These are phyloP conservation scores for Saccharomycopsis hybrid DNA, from an alignment of 1,139 yeast species.

Conservation along the genomic window DNA sequence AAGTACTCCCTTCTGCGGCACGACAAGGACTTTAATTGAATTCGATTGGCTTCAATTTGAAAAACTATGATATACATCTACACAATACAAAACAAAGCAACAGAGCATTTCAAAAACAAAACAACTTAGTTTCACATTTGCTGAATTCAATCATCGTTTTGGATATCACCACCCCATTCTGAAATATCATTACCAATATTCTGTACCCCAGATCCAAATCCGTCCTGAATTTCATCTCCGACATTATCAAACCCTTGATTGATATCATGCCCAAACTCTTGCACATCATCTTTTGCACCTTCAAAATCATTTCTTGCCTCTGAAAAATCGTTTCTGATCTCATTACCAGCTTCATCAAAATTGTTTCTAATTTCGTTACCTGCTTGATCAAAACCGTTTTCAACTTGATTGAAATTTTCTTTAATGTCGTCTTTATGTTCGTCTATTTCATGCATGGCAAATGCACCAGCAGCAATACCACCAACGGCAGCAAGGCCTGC, in stretches of 20 bases:
- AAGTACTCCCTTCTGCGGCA: too few species aligned
- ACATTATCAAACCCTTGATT: conserved; percentile 17
- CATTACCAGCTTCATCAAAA: conserved; percentile 10
- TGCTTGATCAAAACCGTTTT: conserved; percentile 5
- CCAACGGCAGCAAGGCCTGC: conserved; percentile 19
- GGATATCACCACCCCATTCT: conserved; percentile 13
- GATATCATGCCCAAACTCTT: conserved; percentile 15
- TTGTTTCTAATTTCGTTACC: conserved; percentile 6
- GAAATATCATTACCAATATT: conserved; percentile 17
- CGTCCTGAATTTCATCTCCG: conserved; percentile 17
- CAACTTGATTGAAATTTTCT: too few species aligned
- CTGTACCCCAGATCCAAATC: conserved; percentile 11
- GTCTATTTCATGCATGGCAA: conserved; percentile 15
- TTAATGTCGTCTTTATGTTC: conserved; percentile 14
- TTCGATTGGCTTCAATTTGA: too few species aligned
- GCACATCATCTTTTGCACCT: conserved; percentile 10
- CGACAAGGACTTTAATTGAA: too few species aligned
- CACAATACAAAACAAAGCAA: too few species aligned
- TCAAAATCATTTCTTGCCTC: conserved; percentile 8
- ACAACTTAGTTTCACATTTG: too few species aligned
- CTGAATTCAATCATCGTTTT: conserved; percentile 7
- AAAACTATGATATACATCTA: too few species aligned
- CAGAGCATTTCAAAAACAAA: too few species aligned
- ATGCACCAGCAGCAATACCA: conserved; percentile 17
- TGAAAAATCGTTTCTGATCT: conserved; percentile 6